Percentiles rank a stretch among this genome's conserved stretches.
phyloP scores from a whole-genome alignment of 495 filamentous ascomycete species.

The Xylaria intraflava region DNA sequence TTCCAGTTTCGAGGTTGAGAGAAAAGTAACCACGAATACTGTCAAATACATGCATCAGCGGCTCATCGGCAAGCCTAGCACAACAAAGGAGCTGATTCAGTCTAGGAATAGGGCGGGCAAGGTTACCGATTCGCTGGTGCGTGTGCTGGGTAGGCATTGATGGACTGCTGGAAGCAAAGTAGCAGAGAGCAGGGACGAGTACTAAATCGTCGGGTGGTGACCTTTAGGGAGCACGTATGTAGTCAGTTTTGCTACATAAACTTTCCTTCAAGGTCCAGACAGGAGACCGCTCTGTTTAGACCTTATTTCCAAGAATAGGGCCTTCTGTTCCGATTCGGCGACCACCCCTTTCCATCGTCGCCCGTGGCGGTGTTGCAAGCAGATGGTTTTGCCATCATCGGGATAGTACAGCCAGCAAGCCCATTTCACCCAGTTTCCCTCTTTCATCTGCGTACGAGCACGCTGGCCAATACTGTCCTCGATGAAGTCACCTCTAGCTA shows the following conservation, averaged over 20 bases:
- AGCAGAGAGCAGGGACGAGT: too few species aligned
- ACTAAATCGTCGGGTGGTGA: too few species aligned
- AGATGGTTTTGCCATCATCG: constrained; percentile 31
- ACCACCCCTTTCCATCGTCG: constrained; percentile 37
- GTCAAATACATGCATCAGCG: neutral
- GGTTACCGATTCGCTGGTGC: neutral
- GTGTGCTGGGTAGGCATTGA: neutral
- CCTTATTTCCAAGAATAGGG: constrained; percentile 11
- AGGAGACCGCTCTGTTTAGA: neutral
- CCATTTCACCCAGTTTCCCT: constrained; percentile 38
- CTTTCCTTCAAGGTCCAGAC: neutral
- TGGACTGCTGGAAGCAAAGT: too few species aligned
- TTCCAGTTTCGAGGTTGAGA: too few species aligned
- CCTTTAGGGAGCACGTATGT: too few species aligned
- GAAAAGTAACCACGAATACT: too few species aligned
- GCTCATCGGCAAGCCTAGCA: neutral
- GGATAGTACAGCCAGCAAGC: constrained; percentile 45
- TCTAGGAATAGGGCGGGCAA: neutral
- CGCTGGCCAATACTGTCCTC: constrained; percentile 43
- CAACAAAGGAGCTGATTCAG: neutral
- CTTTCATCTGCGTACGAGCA: constrained; percentile 42
- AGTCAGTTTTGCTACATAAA: neutral
- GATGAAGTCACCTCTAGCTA: constrained; percentile 40
- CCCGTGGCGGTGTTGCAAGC: constrained; percentile 38
- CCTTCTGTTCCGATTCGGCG: constrained; percentile 18